Evolutionary conservation across 768 basidiomycete species (phyloP), one percentile per base, ranked within the genome.

Genomic region (Clitopilus passeckerianus): DNA sequence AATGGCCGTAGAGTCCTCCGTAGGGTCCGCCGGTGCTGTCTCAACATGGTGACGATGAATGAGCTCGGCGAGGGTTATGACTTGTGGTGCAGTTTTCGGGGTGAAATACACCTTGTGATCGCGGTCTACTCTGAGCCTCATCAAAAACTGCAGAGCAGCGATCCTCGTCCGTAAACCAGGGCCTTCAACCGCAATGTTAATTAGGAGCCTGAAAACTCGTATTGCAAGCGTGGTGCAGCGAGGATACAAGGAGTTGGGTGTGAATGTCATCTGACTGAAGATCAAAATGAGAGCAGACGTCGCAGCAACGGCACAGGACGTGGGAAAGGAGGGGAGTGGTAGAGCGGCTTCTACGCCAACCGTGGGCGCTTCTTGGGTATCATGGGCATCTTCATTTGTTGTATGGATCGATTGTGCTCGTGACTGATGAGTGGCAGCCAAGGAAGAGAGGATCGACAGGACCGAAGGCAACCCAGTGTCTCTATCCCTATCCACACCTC

Each of bases 121-220:
- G 0, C 91, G 85, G 68, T 97, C 95, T 0, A 91, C 94, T 58
- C 96, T 81, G 18, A 98, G 76, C 14, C 93, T 86, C 77, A 95
- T 86, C 63, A 97, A 70, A 77, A 96, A 97, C 68, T 94, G 92
- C 18, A 98, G 75, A 4, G 89, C 79, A 12, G 85, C 76, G 16
- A 98, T 69, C 22, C 92, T 78, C 0, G 89, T 87, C 41, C 83
- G 77, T 0, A 84, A 65, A 8, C 85, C 84, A 61, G 75, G 78
- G 1, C 81, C 79, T 20, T 75, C 69, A 0, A 71, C 66, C 4
- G 81, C 67, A 14, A 89, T 69, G 18, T 75, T 70, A 14, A 90
- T 65, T 50, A 91, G 71, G 50, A 75, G 73, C 0, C 70, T 61
- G 69, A 82, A 91, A 15, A 91, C 70, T 1, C 73, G 73, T 6